A percentile compares a stretch with the other conserved stretches of the same genome.
These are phyloP conservation scores for Tricholoma sp. DNA, from an alignment of 768 basidiomycete genomes.

Conservation along the genomic window DNA sequence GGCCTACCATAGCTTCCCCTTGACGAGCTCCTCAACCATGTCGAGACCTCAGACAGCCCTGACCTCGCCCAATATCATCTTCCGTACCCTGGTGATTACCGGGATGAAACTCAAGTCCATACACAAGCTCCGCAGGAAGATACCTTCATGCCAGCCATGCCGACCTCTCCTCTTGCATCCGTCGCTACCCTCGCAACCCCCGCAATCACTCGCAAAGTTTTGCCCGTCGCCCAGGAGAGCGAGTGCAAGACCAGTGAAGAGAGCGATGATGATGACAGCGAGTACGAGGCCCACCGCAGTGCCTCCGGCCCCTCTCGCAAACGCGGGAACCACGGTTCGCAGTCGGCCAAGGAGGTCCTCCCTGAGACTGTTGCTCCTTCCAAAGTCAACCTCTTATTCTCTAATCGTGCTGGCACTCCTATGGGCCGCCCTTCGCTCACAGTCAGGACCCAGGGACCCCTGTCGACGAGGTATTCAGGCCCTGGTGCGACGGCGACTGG, in stretches of 20 bases:
- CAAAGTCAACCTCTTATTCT: slow-evolving; percentile 51
- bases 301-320: slow-evolving; percentile 12
- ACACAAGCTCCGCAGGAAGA: slow-evolving; percentile 14
- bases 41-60: slow-evolving; percentile 29
- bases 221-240: slow-evolving; percentile 19
- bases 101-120: slow-evolving; percentile 13
- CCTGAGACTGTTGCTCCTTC: slow-evolving; percentile 56
- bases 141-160: slow-evolving; percentile 3
- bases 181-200: slow-evolving; percentile 11
- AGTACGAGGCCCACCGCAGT: slow-evolving; percentile 25
- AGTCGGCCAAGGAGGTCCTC: slow-evolving; percentile 34
- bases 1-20: slow-evolving; percentile 84
- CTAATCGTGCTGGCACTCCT: slow-evolving; percentile 40
- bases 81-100: slow-evolving; percentile 7
- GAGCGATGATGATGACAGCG: slow-evolving; percentile 32
- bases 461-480: slow-evolving; percentile 48
- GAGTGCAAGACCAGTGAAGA: slow-evolving; percentile 29
- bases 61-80: slow-evolving; percentile 18
- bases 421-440: slow-evolving; percentile 54
- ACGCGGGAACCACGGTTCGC: slow-evolving; percentile 32
- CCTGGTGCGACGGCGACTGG: slow-evolving; percentile 64
- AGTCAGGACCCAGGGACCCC: slow-evolving; percentile 48
- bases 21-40: slow-evolving; percentile 68
- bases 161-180: neutral
- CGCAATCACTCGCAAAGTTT: slow-evolving; percentile 8